These are phyloP conservation scores for Dinochytrium kinnereticum DNA, from an alignment of 371 early-diverging fungal species.

Conservation along the genomic window DNA sequence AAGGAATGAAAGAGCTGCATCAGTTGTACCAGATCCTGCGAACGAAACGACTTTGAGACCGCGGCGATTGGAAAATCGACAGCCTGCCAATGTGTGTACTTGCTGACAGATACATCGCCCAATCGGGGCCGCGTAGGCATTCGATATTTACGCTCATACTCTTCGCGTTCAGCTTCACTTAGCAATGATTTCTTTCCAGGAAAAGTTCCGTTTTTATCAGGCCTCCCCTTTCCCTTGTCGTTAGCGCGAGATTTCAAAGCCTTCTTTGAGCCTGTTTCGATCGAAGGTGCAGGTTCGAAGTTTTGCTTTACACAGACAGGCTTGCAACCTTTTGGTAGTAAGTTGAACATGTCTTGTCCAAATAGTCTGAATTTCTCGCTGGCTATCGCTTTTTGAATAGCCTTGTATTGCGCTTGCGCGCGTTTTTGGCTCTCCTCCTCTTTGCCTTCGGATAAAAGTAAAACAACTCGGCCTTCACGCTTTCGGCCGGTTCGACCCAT, in stretches of 20 bases:
- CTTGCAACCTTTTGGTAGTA: conserved; percentile 43
- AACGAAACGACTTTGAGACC: neutral
- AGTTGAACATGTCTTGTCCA: conserved; percentile 20
- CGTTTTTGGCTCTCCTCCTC: conserved; percentile 72
- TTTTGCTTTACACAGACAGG: conserved; percentile 50
- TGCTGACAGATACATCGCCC: neutral
- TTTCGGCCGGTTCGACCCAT: conserved; percentile 95
- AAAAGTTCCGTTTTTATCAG: neutral
- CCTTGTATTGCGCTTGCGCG: conserved; percentile 50
- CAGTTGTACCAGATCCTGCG: neutral
- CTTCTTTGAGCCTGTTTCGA: neutral
- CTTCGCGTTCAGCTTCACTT: conserved; percentile 10
- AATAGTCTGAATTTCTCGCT: conserved; percentile 43
- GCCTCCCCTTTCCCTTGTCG: neutral
- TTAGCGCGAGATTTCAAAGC: neutral
- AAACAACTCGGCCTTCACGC: conserved; percentile 80
- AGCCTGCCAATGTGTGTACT: conserved; percentile 3
- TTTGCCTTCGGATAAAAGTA: conserved; percentile 79
- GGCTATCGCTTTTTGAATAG: conserved; percentile 59
- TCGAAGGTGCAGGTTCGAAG: conserved; percentile 35
- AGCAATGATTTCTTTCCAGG: conserved; percentile 7
- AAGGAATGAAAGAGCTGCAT: conserved; percentile 14
- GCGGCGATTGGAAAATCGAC: neutral
- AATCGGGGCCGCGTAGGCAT: neutral
- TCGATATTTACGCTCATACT: conserved; percentile 14